Evolutionary conservation across 345 rosid genomes (phyloP).

Genomic region (Camelina hispida): DNA sequence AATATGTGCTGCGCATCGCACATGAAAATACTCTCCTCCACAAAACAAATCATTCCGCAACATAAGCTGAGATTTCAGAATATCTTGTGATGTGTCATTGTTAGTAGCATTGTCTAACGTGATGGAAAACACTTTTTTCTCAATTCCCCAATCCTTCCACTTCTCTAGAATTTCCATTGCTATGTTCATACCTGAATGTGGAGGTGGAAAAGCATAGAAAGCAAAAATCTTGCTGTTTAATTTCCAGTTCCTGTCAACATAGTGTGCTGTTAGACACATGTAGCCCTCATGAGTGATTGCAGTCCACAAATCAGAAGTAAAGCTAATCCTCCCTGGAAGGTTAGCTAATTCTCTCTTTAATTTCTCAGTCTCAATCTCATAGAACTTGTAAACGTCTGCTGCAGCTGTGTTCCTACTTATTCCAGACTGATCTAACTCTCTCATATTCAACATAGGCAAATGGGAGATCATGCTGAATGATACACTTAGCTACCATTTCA

Average conservation of each 20-base stretch:
- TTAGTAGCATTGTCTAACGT: slow-evolving; percentile 1
- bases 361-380: background rate
- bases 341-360: background rate
- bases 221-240: background rate
- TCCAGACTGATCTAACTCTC: no score
- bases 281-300: background rate
- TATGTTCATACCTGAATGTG: background rate
- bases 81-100: background rate
- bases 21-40: no score
- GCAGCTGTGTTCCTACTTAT: no score
- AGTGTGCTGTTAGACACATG: background rate
- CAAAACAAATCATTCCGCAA: no score
- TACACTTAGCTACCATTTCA: no score
- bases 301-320: slow-evolving; percentile 2
- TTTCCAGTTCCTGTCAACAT: background rate
- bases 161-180: background rate
- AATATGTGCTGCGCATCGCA: no score
- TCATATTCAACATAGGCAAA: no score
- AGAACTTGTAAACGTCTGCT: no score
- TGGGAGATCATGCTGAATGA: no score
- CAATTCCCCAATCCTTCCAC: background rate
- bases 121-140: background rate
- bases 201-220: background rate
- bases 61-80: no score
- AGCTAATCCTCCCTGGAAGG: background rate